Percentiles rank a stretch among this genome's conserved stretches.
phyloP scores from a whole-genome alignment of 108 stramenopile species.

The Fragilaria radians region DNA sequence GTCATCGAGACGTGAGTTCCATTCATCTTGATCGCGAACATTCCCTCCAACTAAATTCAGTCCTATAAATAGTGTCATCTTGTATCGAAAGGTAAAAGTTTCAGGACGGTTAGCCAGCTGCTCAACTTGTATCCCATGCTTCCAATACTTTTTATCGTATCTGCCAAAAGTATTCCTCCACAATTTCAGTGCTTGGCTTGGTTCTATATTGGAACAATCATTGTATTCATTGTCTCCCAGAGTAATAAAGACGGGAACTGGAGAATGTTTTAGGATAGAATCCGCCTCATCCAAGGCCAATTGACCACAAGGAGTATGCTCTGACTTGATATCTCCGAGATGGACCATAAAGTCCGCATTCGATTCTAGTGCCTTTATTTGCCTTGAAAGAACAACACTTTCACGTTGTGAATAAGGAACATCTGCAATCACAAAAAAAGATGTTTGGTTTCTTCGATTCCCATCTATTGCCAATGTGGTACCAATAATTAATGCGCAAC shows the following conservation, averaged over 20 bases:
- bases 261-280: conserved; percentile 24
- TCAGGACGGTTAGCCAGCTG: conserved; percentile 13
- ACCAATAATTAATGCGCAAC: too few relatives aligned
- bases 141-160: conserved; percentile 33
- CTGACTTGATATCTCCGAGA: conserved; percentile 39
- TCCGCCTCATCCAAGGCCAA: conserved; percentile 9
- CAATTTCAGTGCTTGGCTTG: conserved; percentile 8
- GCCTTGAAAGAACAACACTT: conserved; percentile 3
- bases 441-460: too few relatives aligned
- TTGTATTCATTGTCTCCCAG: conserved; percentile 53
- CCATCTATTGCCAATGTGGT: too few relatives aligned
- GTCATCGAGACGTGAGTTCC: conserved; percentile 16
- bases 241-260: conserved; percentile 32
- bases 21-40: conserved; percentile 20
- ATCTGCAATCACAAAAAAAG: conserved; percentile 37
- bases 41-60: conserved; percentile 40
- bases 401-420: conserved; percentile 29
- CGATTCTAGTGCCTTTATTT: conserved; percentile 13
- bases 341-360: conserved; percentile 44
- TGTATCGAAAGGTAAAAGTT: conserved; percentile 33
- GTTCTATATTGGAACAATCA: conserved; percentile 25
- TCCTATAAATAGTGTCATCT: conserved; percentile 32
- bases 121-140: conserved; percentile 13
- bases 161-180: conserved; percentile 23
- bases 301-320: conserved; percentile 7